Conservation (phyloP, 345 rosid genomes). For the Eucalyptus cloeziana region DNA sequence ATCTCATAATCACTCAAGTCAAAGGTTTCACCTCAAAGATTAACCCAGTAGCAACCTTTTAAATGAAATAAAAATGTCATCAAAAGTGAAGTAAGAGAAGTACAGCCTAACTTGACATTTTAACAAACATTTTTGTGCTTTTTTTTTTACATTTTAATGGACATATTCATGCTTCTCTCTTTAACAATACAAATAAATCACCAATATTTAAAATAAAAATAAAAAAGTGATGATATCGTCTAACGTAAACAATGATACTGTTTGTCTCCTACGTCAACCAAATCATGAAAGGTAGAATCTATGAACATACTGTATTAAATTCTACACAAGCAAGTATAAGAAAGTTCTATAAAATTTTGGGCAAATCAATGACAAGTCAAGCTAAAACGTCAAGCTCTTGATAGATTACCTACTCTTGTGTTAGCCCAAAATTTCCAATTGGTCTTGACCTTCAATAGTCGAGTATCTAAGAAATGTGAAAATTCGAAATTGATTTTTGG, state of each 20-base stretch:
- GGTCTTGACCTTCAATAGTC: not conserved
- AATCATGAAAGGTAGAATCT: not conserved
- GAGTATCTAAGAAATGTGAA: not conserved
- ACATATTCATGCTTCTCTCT: not conserved
- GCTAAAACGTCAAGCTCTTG: not conserved
- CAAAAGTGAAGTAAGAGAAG: not conserved
- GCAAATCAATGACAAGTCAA: not conserved
- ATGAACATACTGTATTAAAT: not conserved
- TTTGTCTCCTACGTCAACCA: not conserved
- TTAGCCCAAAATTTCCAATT: not conserved
- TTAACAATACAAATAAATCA: no score
- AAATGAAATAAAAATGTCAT: not conserved
- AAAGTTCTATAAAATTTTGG: not conserved
- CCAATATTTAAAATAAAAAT: not conserved
- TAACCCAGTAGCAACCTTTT: not conserved
- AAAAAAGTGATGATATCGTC: no score
- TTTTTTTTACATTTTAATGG: no score
- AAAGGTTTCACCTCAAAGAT: not conserved
- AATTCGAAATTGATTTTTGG: not conserved
- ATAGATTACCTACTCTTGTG: not conserved
- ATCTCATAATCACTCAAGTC: accelerated
- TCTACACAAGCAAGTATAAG: not conserved
- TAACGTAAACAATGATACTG: not conserved
- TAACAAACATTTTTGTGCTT: not conserved
- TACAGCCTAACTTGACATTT: not conserved